Conservation (phyloP, 2,329 filamentous ascomycete genomes). For the Nannizziopsis barbatae region DNA sequence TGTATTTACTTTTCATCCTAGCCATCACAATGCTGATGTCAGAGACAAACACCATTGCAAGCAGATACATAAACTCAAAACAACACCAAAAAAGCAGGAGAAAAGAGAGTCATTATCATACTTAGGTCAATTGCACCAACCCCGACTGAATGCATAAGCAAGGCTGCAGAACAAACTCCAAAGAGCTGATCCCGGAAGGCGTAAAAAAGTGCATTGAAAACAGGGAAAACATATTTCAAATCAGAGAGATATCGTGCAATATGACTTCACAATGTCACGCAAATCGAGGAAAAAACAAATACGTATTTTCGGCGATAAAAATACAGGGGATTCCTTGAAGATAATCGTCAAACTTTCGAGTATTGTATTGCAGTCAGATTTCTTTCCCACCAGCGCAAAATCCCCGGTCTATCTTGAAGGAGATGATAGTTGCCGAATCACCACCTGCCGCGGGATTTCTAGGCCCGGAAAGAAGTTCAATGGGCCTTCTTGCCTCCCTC, state of each 20-base stretch:
- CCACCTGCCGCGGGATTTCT: not conserved
- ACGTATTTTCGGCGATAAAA: slow-evolving; percentile 9
- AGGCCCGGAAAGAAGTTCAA: slow-evolving; percentile 22
- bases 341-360: not conserved
- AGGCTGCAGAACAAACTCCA: not conserved
- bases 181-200: slow-evolving; percentile 1
- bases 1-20: no score
- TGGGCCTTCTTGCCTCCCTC: slow-evolving; percentile 39
- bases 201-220: not conserved
- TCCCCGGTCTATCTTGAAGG: not conserved
- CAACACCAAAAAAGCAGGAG: not conserved
- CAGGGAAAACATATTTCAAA: not conserved
- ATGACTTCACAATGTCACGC: not conserved
- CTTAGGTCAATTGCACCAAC: not conserved
- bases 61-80: not conserved
- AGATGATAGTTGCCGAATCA: not conserved
- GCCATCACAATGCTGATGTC: no score
- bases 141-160: not conserved
- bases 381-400: not conserved
- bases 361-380: not conserved
- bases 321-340: slow-evolving; percentile 6
- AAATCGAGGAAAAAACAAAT: not conserved
- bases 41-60: no score
- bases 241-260: slow-evolving; percentile 2
- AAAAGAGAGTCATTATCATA: not conserved